Evolutionary conservation across 805 yeast species (phyloP).

Genomic region (Tetrapisispora fleetii): DNA sequence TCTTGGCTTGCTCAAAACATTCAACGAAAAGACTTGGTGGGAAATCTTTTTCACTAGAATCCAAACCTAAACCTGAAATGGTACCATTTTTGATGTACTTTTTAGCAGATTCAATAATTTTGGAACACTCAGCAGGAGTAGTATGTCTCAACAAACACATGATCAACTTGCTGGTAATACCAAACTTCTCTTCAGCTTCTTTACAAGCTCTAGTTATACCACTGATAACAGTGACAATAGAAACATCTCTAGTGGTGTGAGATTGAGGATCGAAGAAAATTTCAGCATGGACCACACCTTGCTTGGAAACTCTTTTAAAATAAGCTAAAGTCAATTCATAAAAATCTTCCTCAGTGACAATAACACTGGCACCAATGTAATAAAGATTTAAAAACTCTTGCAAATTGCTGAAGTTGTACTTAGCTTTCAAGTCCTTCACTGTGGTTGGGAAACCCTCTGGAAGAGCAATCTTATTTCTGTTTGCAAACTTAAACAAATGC

Average conservation of each 20-base stretch:
- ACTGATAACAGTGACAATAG: conserved; percentile 46
- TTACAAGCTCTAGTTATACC: conserved; percentile 63
- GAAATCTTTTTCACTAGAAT: conserved; percentile 68
- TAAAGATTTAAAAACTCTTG: conserved; percentile 74
- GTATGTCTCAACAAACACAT: conserved; percentile 77
- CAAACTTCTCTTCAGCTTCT: conserved; percentile 49
- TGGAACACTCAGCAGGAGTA: conserved; percentile 48
- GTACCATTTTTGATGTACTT: conserved; percentile 45
- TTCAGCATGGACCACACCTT: conserved; percentile 63
- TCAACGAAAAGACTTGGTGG: conserved; percentile 64
- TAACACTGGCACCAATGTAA: conserved; percentile 73
- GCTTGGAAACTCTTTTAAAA: conserved; percentile 46
- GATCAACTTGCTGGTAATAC: conserved; percentile 60
- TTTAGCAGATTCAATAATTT: conserved; percentile 45
- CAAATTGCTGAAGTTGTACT: conserved; percentile 57
- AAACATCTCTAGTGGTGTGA: conserved; percentile 58
- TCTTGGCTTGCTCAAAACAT: conserved; percentile 44
- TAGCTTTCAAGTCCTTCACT: conserved; percentile 44
- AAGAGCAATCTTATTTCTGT: conserved; percentile 48
- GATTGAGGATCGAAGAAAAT: conserved; percentile 82
- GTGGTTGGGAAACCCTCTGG: conserved; percentile 57
- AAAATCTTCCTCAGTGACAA: conserved; percentile 61
- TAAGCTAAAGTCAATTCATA: conserved; percentile 70
- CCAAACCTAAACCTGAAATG: conserved; percentile 72
- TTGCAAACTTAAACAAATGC: conserved; percentile 56